Base-by-base conservation (phyloP, 1,284 basidiomycete species). In the Boletus coffeatus region DNA sequence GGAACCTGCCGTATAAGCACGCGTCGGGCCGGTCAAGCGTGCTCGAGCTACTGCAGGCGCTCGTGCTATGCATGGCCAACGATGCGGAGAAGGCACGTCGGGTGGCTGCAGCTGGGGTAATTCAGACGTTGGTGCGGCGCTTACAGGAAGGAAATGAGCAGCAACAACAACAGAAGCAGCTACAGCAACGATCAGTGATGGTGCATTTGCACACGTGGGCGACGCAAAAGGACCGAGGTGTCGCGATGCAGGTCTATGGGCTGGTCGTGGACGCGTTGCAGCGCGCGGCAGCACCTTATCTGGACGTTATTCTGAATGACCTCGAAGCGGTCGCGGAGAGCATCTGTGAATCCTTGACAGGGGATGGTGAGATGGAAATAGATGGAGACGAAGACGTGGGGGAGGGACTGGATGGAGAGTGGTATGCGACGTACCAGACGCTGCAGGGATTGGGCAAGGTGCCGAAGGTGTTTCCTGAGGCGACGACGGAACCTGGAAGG, bases 11-110 rank as follows among this genome's bases (percentile, higher is more conserved):
- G 4, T 99, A 98, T 75, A 85, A 90, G 36, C 88, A 93, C 74
- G 95, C 98, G 71, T 92, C 88, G 61, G 97, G 97, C 1, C 85
- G 97, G 48, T 82, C 87, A 60, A 97, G 95, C 18, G 93, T 98
- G 25, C 87, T 99, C 82, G 96, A 98, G 74, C 79, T 99, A 2
- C 82, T 98, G 14, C 80, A 85, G 21, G 94, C 93, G 2, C 80
- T 99, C 25, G 93, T 97, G 18, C 92, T 98, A 85, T 89, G 91
- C 36, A 77, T 98, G 32, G 95, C 94, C 39, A 99, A 99, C 73
- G 97, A 99, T 72, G 89, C 93, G 58, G 93, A 94, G 5, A 79
- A 90, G 39, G 89, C 91, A 71, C 98, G 95, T 73, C 83, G 94
- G 25, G 90, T 92, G 71, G 92, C 93, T 85, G 92, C 93, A 1